These are phyloP conservation scores for Mortierella sp. DNA, from an alignment of 371 early-diverging fungal genomes.

Conservation along the genomic window DNA sequence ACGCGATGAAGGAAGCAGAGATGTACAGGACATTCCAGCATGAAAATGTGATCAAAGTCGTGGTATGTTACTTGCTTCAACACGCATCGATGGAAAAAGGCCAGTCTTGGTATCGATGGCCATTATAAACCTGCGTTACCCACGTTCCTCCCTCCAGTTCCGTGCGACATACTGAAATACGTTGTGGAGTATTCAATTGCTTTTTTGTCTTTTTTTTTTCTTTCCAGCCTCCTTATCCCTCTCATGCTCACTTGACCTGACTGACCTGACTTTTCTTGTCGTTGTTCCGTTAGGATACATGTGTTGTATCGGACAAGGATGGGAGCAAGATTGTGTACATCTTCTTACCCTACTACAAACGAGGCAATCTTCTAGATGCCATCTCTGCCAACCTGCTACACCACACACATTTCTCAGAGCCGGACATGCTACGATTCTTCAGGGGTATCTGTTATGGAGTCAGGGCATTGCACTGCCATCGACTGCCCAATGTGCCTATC, in stretches of 20 bases:
- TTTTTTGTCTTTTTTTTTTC: background rate
- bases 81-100: background rate
- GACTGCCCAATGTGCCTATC: conserved; percentile 58
- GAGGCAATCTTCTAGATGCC: conserved; percentile 74
- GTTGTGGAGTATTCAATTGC: no score
- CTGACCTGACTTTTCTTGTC: background rate
- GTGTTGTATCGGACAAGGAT: conserved; percentile 67
- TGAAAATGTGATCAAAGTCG: conserved; percentile 74
- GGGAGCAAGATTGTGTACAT: conserved; percentile 74
- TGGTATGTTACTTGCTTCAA: conserved; percentile 70
- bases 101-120: background rate
- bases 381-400: conserved; percentile 65
- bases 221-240: background rate
- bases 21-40: conserved; percentile 73
- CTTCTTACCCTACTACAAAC: conserved; percentile 74
- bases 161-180: no score
- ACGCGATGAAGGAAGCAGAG: conserved; percentile 76
- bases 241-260: background rate
- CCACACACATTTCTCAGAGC: conserved; percentile 66
- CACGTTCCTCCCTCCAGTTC: no score
- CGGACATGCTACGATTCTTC: conserved; percentile 69
- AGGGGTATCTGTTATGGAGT: conserved; percentile 71
- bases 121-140: no score
- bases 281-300: conserved; percentile 63
- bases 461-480: conserved; percentile 67